phyloP scores from a whole-genome alignment of 257 asterid genomes.

The Penstemon davidsonii region DNA sequence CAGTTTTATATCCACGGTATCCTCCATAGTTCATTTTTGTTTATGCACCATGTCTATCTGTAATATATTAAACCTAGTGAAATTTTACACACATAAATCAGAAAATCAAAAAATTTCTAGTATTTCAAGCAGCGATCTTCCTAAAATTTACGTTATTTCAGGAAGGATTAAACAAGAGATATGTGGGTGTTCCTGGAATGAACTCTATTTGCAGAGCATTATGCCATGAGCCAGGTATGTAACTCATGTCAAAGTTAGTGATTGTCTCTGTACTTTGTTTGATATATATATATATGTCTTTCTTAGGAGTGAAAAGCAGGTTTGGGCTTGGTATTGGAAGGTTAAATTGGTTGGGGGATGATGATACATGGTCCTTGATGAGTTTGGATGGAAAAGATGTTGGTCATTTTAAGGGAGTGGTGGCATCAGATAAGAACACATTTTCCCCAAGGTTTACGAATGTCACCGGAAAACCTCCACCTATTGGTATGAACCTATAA shows the following conservation, averaged over 20 bases:
- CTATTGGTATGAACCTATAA: conserved; percentile 52
- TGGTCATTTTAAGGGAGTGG: conserved; percentile 75
- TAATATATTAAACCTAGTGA: not conserved
- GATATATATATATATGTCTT: not conserved
- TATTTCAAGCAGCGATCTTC: conserved; percentile 25
- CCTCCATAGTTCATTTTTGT: not conserved
- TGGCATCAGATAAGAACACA: conserved; percentile 72
- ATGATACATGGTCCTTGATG: conserved; percentile 66
- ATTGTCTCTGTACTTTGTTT: not conserved
- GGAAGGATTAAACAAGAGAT: conserved; percentile 66
- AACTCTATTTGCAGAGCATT: conserved; percentile 79
- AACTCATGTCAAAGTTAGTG: conserved; percentile 17
- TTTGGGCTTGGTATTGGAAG: conserved; percentile 71
- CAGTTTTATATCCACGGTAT: not conserved
- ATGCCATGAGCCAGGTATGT: conserved; percentile 72
- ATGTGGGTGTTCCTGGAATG: conserved; percentile 92
- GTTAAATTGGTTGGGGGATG: conserved; percentile 64
- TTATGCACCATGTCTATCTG: not conserved
- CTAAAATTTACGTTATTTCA: conserved; percentile 37
- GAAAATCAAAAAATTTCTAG: not conserved
- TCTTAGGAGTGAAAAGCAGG: conserved; percentile 68
- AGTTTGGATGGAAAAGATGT: conserved; percentile 66
- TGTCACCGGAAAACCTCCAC: conserved; percentile 72
- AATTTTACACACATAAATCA: not conserved
- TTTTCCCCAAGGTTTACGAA: conserved; percentile 64